Conservation (phyloP, 1,284 basidiomycete genomes). For the Filobasidium uniguttulatum region DNA sequence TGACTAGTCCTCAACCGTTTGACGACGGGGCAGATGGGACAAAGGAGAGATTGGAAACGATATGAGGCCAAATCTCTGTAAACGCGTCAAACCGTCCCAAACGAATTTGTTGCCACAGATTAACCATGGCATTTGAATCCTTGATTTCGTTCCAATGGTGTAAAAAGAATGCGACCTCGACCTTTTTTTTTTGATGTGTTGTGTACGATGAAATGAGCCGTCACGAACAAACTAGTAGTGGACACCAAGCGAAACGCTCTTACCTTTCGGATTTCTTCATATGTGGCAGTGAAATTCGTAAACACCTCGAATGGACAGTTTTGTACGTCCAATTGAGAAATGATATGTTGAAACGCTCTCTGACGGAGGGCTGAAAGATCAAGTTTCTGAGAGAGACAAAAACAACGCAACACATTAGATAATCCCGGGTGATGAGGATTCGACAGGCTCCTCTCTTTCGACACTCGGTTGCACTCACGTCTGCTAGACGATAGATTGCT, state of each 20-base stretch:
- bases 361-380: slow-evolving; percentile 31
- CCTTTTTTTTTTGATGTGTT: slow-evolving; percentile 35
- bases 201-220: too few species aligned
- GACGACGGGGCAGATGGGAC: not conserved
- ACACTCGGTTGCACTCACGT: slow-evolving; percentile 41
- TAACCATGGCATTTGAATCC: slow-evolving; percentile 60
- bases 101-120: slow-evolving; percentile 68
- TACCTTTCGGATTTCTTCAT: slow-evolving; percentile 68
- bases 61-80: slow-evolving; percentile 27
- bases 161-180: slow-evolving; percentile 63
- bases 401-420: slow-evolving; percentile 2
- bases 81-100: slow-evolving; percentile 68
- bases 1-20: not conserved
- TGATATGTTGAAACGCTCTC: slow-evolving; percentile 49
- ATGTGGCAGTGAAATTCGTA: slow-evolving; percentile 65
- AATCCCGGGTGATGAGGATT: not conserved
- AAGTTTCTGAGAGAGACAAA: slow-evolving; percentile 39
- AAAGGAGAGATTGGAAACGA: slow-evolving; percentile 9
- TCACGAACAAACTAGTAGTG: too few species aligned
- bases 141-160: slow-evolving; percentile 70
- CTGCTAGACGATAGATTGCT: slow-evolving; percentile 73
- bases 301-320: slow-evolving; percentile 80
- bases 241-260: too few species aligned
- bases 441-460: not conserved
- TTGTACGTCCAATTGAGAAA: slow-evolving; percentile 55